Base-by-base conservation (phyloP, 768 basidiomycete genomes). In the Rhodotorula toruloides region DNA sequence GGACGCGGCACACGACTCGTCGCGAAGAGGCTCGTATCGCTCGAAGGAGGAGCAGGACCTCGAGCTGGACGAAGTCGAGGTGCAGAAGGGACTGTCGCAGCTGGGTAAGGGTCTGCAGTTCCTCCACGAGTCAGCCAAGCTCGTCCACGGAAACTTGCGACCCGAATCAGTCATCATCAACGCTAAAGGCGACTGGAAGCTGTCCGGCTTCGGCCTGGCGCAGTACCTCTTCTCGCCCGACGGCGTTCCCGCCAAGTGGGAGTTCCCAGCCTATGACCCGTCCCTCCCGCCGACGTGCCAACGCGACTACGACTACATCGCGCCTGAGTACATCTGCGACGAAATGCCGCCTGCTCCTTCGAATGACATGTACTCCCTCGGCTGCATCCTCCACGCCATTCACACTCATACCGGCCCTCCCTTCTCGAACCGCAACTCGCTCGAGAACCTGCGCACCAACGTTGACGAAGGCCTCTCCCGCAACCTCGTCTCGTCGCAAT, bases 51-150 rank as follows among this genome's bases (percentile, higher is more conserved):
- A 46, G 75, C 85, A 59, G 84, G 74, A 76, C 17, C 73, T 77
- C n/a, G 94, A 97, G 75, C 80, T 99, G 31, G 96, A 99, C 77
- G 96, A 99, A 80, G 87, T 97, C 47, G 96, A 99, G 81, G 91
- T 97, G 44, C 96, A 97, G 76, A 98, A 98, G 78, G 96, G 96
- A 21, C 86, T 94, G 39, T 81, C 97, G 47, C 96, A 98, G 76
- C 78, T 99, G 17, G 77, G 77, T 3, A 77, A 76, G 63, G 80
- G 76, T 0, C 58, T 81, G 25, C 73, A 75, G 9, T 99, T 99
- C 78, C 79, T 99, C 22, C 96, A 99, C 78, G 85, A 84, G 17
- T 93, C 91, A 32, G 96, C 91, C 10, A 89, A 88, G 67, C 78
- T 92, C 40, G 89, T 99, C 50, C 96, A 99, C 75, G 85, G 90